phyloP scores from a whole-genome alignment of 768 basidiomycete genomes.

The Kwoniella botswanensis region DNA sequence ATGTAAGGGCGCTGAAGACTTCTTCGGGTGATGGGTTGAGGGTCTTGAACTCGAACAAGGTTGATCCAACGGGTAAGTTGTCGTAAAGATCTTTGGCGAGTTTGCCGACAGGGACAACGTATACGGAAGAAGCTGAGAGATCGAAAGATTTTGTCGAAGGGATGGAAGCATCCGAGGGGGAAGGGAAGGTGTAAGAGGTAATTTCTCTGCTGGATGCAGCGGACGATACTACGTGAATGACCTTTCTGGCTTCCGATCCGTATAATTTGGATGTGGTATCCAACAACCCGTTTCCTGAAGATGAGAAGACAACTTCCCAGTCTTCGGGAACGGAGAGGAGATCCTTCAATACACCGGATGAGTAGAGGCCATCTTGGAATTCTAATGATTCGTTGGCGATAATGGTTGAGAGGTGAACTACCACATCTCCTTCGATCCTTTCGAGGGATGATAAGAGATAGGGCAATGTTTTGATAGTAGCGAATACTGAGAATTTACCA shows the following conservation, averaged over 20 bases:
- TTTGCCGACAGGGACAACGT: conserved; percentile 43
- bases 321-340: conserved; percentile 40
- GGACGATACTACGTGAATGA: conserved; percentile 90
- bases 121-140: conserved; percentile 35
- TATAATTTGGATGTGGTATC: conserved; percentile 81
- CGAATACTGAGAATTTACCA: conserved; percentile 61
- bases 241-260: conserved; percentile 63
- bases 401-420: conserved; percentile 80
- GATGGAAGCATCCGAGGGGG: conserved; percentile 57
- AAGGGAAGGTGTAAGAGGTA: conserved; percentile 64
- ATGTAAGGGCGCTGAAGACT: conserved; percentile 36
- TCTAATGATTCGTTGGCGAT: conserved; percentile 70
- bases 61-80: conserved; percentile 21
- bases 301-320: conserved; percentile 72
- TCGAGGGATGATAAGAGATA: conserved; percentile 79
- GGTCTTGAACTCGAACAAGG: conserved; percentile 37
- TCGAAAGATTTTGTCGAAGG: conserved; percentile 60
- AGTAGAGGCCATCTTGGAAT: conserved; percentile 72
- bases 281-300: conserved; percentile 76
- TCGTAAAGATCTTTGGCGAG: conserved; percentile 15
- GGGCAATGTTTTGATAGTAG: conserved; percentile 80
- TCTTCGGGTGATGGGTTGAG: conserved; percentile 43
- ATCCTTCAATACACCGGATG: conserved; percentile 40
- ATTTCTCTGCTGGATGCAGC: conserved; percentile 77
- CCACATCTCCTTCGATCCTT: conserved; percentile 72